These are phyloP conservation scores for Hondaea fermentalgiana DNA, from an alignment of 108 stramenopile species.

Conservation along the genomic window DNA sequence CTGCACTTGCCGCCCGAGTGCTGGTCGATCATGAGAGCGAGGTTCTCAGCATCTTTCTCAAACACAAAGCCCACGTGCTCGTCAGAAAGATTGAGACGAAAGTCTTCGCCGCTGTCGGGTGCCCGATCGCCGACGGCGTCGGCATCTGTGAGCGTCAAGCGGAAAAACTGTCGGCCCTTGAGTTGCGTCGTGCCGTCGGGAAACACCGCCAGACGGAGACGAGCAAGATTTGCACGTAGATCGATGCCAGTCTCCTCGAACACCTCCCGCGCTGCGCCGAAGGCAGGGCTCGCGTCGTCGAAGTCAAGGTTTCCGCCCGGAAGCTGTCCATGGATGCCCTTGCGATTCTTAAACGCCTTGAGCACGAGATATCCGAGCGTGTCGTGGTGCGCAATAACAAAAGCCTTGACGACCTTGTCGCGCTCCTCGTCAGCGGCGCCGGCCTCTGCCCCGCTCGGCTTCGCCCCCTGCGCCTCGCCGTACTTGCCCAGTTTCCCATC, in stretches of 20 bases:
- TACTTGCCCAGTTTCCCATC: too few species aligned
- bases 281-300: background rate
- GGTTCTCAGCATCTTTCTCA: background rate
- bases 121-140: background rate
- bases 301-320: background rate
- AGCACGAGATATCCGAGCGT: background rate
- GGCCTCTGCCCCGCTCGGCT: too few species aligned
- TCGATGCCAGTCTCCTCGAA: conserved; percentile 17
- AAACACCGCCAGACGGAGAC: background rate
- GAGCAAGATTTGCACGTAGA: background rate
- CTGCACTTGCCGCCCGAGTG: background rate
- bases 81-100: background rate
- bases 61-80: conserved; percentile 13
- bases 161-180: background rate
- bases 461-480: too few species aligned
- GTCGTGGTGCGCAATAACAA: background rate
- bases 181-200: background rate
- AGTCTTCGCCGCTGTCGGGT: background rate
- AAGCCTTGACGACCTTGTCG: background rate
- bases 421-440: too few species aligned
- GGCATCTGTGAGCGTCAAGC: background rate
- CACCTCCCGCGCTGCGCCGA: background rate
- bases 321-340: background rate
- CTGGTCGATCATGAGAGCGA: background rate
- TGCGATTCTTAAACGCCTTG: background rate